Base-by-base conservation (phyloP, 805 yeast genomes). In the Yamadazyma scolyti region DNA sequence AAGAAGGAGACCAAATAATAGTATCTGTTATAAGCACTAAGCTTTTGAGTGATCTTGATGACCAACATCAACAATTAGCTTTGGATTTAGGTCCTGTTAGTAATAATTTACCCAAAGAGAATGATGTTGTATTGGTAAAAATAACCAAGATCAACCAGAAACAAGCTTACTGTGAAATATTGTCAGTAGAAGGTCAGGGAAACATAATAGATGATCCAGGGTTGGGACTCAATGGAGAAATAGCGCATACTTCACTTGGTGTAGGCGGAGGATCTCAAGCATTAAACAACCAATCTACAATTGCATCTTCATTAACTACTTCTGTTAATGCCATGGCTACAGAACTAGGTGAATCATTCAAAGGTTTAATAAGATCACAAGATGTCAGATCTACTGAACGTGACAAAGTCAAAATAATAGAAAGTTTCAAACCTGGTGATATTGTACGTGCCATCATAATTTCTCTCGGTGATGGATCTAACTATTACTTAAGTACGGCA, bases 401-500 rank as follows among this genome's bases (percentile, higher is more conserved):
- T 48, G 98, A 93, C 52, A 76, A 77, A 48, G 89, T 88, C 19
- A 81, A 82, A 47, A 71, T 90, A 20, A 71, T 76, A 35, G 85
- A 85, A 12, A 71, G 88, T 50, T 93, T 80, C 59, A 74, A 74
- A 44, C 97, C 97, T 0, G 97, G 97, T 10, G 99, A 93, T 56
- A 75, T 93, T 31, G 84, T 93, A 2, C 70, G 95, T 39, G 96
- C 96, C 0, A 65, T 71, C 43, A 80, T 89, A 6, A 63, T 75
- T n/a, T 85, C 96, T 0, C 62, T 93, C 20, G 99, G 99, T 33
- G 98, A 93, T 57, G 97, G 97, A 6, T 71, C 82, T 12, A 85
- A 86, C 53, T 93, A 89, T 52, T 93, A 89, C 54, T 64, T 93
- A 40, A 74, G 87, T 5, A 93, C 98, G 0, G 94, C 96, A 2